These are phyloP conservation scores for Excoecaria cochinchinensis DNA, from an alignment of 345 rosid genomes.

Conservation along the genomic window DNA sequence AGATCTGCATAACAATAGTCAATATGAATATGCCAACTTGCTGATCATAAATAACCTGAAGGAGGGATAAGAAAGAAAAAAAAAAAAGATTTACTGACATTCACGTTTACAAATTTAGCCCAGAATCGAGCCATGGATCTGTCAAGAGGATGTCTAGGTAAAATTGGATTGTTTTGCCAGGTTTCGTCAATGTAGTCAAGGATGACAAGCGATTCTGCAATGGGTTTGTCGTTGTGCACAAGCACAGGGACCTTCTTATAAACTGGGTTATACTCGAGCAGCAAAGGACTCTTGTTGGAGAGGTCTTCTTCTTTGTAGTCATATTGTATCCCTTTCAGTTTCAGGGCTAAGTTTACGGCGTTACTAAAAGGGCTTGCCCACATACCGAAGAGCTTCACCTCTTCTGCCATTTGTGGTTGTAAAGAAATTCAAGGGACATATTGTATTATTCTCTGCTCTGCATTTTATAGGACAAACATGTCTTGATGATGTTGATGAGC, in stretches of 20 bases:
- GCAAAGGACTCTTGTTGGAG: slow-evolving; percentile 19
- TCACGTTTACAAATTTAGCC: slow-evolving; percentile 17
- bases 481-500: no score
- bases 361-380: slow-evolving; percentile 11
- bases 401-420: neutral
- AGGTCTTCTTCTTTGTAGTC: slow-evolving; percentile 20
- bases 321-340: slow-evolving; percentile 17
- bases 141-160: slow-evolving; percentile 13
- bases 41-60: neutral
- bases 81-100: neutral
- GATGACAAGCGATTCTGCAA: slow-evolving; percentile 19
- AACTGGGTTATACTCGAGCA: slow-evolving; percentile 5
- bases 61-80: neutral
- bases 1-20: slow-evolving; percentile 3
- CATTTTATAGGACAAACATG: neutral
- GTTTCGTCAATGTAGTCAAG: slow-evolving; percentile 25
- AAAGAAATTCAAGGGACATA: no score
- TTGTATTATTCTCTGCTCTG: neutral
- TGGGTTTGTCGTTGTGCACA: slow-evolving; percentile 20
- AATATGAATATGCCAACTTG: neutral
- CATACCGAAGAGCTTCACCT: slow-evolving; percentile 17
- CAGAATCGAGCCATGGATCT: slow-evolving; percentile 20
- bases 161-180: slow-evolving; percentile 13
- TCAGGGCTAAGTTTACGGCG: slow-evolving; percentile 12
- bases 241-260: slow-evolving; percentile 23